These are phyloP conservation scores for Globisporangium takayamanum DNA, from an alignment of 352 stramenopile genomes.

Conservation along the genomic window DNA sequence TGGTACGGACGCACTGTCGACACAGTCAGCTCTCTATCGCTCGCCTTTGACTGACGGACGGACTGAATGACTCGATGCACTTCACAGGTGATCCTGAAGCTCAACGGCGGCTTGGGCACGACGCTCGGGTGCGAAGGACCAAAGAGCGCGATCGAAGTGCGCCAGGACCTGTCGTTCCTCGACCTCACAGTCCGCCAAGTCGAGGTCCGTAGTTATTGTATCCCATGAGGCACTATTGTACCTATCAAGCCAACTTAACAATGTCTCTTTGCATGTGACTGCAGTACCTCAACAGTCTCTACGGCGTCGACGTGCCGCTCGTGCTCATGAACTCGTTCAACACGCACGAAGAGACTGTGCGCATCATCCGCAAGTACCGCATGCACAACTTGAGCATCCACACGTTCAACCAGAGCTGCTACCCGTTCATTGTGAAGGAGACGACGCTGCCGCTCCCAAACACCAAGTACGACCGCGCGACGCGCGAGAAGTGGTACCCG, in stretches of 20 bases:
- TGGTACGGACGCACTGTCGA: slow-evolving; percentile 37
- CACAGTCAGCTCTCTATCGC: neutral
- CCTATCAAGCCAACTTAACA: neutral
- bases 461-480: slow-evolving; percentile 79
- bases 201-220: slow-evolving; percentile 42
- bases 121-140: slow-evolving; percentile 94
- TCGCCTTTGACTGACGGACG: slow-evolving; percentile 1
- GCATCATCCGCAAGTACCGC: slow-evolving; percentile 97
- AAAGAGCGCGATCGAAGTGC: slow-evolving; percentile 92
- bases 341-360: slow-evolving; percentile 97
- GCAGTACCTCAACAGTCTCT: slow-evolving; percentile 88
- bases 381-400: slow-evolving; percentile 93
- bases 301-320: slow-evolving; percentile 95
- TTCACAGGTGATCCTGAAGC: slow-evolving; percentile 91
- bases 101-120: slow-evolving; percentile 99
- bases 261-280: neutral
- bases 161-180: slow-evolving; percentile 94
- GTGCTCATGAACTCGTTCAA: slow-evolving; percentile 99
- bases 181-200: slow-evolving; percentile 98
- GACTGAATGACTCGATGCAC: neutral
- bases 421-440: slow-evolving; percentile 87
- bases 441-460: slow-evolving; percentile 86
- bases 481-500: slow-evolving; percentile 90
- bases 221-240: neutral
- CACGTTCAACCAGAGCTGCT: slow-evolving; percentile 93